These are phyloP conservation scores for Phytophthora aleatoria DNA, from an alignment of 352 stramenopile genomes.

Conservation along the genomic window DNA sequence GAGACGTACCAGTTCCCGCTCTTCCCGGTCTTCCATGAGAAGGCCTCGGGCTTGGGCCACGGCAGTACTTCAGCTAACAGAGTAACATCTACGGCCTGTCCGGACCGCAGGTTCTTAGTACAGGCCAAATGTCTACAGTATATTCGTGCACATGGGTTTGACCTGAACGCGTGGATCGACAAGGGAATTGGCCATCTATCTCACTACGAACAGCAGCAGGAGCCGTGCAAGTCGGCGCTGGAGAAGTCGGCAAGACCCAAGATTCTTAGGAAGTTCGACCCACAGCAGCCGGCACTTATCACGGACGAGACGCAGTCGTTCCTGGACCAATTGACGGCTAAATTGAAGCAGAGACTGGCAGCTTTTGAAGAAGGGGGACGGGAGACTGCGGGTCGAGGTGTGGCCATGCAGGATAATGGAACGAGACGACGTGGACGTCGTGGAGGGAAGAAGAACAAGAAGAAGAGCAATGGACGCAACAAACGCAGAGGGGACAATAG, in stretches of 20 bases:
- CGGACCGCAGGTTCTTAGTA: constrained; percentile 65
- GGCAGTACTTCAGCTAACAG: neutral
- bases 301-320: constrained; percentile 54
- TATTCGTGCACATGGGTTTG: constrained; percentile 77
- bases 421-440: constrained; percentile 28
- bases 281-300: constrained; percentile 33
- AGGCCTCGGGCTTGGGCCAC: constrained; percentile 14
- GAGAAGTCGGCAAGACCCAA: constrained; percentile 36
- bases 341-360: constrained; percentile 31
- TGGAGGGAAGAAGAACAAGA: constrained; percentile 42
- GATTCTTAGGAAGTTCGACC: constrained; percentile 45
- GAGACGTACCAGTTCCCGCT: constrained; percentile 79
- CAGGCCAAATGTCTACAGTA: constrained; percentile 82
- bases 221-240: constrained; percentile 31
- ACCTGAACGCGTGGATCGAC: constrained; percentile 82
- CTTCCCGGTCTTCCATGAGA: constrained; percentile 58
- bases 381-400: constrained; percentile 4
- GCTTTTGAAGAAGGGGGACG: constrained; percentile 26
- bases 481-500: constrained; percentile 18
- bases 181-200: constrained; percentile 73
- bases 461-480: constrained; percentile 36
- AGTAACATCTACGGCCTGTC: constrained; percentile 17
- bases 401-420: constrained; percentile 21
- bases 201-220: constrained; percentile 55
- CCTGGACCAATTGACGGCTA: constrained; percentile 38